Base-by-base conservation (phyloP, 208 protist species). In the Leishmania turanica region DNA sequence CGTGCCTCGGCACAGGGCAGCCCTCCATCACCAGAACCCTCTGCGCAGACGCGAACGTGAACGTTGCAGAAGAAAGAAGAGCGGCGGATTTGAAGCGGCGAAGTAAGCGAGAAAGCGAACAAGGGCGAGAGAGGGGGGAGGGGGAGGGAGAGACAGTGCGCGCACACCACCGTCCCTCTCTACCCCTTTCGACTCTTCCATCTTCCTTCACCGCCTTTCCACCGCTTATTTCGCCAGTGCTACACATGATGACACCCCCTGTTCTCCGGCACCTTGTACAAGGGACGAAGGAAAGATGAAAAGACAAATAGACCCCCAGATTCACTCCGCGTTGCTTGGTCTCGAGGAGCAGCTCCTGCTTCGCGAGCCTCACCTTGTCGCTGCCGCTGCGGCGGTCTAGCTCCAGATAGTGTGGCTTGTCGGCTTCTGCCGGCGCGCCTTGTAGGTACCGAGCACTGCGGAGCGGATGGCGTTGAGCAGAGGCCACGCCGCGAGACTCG, bases 311-410 rank as follows among this genome's bases (percentile, higher is more conserved):
- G 87, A 97, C 97, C 75, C 92, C 94, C 71, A 95, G 94, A 19
- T 95, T 95, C 51, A 97, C 88, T 40, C 89, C 85, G 79, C 88
- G 91, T 82, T 89, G 96, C 77, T 90, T 86, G 75, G 89, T 90
- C 81, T 97, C 93, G 66, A 91, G 91, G 27, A 84, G 75, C 53
- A 92, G 92, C n/a, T 88, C 92, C 78, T 90, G 84, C 80, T 92
- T 91, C 54, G 89, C 84, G 49, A 89, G 62, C 71, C 31, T 78
- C 70, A 91, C 89, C 68, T 82, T 81, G 37, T 90, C 90, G 49
- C 89, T 83, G 72, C 84, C 84, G 73, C 54, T 82, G 51, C 75
- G 70, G 15, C 82, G 66, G 69, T 74, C 78, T 54, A 89, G 81
- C 71, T 82, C 72, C 42, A 87, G 85, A 83, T 87, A 90, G 76